Percentiles rank a stretch among this genome's conserved stretches.
Evolutionary conservation across 306 rosid genomes (phyloP).

Genomic region (Pachyrhizus erosus): DNA sequence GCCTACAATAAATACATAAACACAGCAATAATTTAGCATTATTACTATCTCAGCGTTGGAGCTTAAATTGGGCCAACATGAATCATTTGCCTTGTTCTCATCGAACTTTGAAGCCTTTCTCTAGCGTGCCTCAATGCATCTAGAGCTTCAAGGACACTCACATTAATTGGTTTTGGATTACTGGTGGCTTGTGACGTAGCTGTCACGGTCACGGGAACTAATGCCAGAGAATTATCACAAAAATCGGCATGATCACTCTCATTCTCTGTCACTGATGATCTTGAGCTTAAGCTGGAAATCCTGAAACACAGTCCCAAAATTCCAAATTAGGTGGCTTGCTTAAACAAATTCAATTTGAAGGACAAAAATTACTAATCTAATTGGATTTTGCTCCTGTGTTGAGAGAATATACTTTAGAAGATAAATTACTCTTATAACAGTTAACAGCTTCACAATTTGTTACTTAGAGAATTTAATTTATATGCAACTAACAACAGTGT

Average conservation of each 20-base stretch:
- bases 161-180: slow-evolving; percentile 53
- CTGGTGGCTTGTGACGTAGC: slow-evolving; percentile 43
- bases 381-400: neutral
- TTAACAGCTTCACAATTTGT: neutral
- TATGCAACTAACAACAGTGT: neutral
- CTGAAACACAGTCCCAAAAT: slow-evolving; percentile 47
- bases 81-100: slow-evolving; percentile 56
- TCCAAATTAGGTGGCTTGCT: slow-evolving; percentile 13
- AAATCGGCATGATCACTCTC: slow-evolving; percentile 45
- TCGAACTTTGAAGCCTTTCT: slow-evolving; percentile 59
- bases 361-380: neutral
- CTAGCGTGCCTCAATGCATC: slow-evolving; percentile 59
- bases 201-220: slow-evolving; percentile 56
- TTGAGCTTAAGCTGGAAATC: slow-evolving; percentile 45
- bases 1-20: slow-evolving; percentile 15
- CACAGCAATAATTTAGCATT: slow-evolving; percentile 38
- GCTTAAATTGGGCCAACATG: slow-evolving; percentile 49
- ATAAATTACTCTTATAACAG: neutral
- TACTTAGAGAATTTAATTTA: neutral
- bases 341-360: neutral
- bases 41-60: slow-evolving; percentile 4
- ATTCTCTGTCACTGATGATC: slow-evolving; percentile 51
- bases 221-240: slow-evolving; percentile 57
- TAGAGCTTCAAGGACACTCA: slow-evolving; percentile 61
- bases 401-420: neutral